Conservation (phyloP, 2,329 filamentous ascomycete species). For the Exophiala spinifera region DNA sequence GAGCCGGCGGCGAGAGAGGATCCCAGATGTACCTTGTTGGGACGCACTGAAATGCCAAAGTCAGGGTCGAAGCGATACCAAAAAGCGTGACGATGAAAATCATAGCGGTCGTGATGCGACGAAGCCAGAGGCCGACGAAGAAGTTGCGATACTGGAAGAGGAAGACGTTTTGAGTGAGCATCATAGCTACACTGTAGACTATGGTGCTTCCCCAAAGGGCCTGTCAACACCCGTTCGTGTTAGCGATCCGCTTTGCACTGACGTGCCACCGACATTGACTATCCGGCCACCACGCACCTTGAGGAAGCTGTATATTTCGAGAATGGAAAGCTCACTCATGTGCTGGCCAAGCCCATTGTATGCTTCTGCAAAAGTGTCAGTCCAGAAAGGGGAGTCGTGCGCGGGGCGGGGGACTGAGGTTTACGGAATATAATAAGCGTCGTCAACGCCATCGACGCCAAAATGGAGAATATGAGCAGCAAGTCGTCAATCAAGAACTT, state of each 20-base stretch:
- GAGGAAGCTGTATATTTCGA: neutral
- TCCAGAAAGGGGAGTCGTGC: neutral
- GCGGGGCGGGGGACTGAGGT: too few relatives aligned
- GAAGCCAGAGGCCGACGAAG: neutral
- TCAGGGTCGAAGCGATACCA: neutral
- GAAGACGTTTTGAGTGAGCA: neutral
- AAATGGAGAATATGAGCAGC: neutral
- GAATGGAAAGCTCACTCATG: neutral
- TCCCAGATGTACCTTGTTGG: slow-evolving; percentile 1
- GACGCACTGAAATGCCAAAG: neutral
- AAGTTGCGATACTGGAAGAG: slow-evolving; percentile 2
- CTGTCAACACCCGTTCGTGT: neutral
- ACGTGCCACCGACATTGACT: too few relatives aligned
- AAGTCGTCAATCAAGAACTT: neutral
- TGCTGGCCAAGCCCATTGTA: slow-evolving; percentile 2
- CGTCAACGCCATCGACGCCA: slow-evolving; percentile 1
- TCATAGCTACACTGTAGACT: neutral
- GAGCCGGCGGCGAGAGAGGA: neutral
- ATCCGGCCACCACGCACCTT: neutral
- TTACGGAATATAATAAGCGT: neutral
- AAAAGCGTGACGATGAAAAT: neutral
- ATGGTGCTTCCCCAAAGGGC: neutral
- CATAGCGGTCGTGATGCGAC: neutral
- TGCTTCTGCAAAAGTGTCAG: neutral
- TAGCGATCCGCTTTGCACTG: neutral